These are phyloP conservation scores for Flaveria linearis DNA, from an alignment of 129 eudicot genomes.

Conservation along the genomic window DNA sequence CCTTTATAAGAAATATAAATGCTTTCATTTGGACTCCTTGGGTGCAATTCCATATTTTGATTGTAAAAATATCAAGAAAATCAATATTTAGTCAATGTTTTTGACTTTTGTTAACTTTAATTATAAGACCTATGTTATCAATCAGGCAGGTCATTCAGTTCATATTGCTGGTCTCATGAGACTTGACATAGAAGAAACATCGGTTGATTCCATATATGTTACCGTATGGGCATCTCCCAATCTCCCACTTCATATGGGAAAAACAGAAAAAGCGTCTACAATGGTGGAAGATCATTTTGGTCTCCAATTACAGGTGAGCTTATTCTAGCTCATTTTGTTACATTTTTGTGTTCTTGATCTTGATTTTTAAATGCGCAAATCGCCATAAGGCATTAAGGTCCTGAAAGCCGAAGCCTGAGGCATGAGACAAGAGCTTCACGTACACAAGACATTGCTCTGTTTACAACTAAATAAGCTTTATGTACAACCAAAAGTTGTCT, in stretches of 20 bases:
- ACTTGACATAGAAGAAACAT: slow-evolving; percentile 68
- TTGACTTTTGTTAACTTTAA: neutral
- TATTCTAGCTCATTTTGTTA: slow-evolving; percentile 2
- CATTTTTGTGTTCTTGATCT: slow-evolving; percentile 3
- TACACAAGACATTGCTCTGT: neutral
- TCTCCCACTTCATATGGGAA: slow-evolving; percentile 92
- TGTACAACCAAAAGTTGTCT: neutral
- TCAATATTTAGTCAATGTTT: neutral
- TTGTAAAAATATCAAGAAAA: neutral
- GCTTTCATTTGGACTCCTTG: neutral
- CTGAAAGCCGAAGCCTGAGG: neutral
- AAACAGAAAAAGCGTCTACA: slow-evolving; percentile 60
- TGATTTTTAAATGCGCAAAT: neutral
- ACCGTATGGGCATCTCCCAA: slow-evolving; percentile 90
- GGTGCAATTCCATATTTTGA: neutral
- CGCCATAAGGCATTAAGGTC: neutral
- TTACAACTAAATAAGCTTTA: neutral
- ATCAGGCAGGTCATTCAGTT: slow-evolving; percentile 74
- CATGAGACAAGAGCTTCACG: neutral
- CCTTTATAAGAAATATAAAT: neutral
- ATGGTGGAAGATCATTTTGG: slow-evolving; percentile 91
- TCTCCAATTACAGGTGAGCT: slow-evolving; percentile 68
- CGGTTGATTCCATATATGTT: slow-evolving; percentile 73
- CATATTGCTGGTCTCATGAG: slow-evolving; percentile 92
- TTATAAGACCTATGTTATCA: slow-evolving; percentile 11